phyloP scores from a whole-genome alignment of 345 rosid species.

The Camelina laxa region DNA sequence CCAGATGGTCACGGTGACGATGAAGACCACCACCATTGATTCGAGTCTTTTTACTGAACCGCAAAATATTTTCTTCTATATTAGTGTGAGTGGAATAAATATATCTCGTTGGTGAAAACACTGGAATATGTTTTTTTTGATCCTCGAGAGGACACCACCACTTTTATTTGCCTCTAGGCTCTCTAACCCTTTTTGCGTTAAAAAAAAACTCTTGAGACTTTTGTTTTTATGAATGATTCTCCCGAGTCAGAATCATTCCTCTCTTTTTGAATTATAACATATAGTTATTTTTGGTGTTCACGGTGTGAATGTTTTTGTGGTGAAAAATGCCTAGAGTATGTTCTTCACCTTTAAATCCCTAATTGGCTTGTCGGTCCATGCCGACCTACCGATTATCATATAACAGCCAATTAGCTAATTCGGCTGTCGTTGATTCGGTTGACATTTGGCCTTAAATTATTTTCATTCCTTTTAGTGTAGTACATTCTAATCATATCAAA shows the following conservation, averaged over 20 bases:
- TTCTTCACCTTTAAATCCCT: not conserved
- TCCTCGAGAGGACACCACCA: constrained; percentile 6
- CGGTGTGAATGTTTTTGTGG: not conserved
- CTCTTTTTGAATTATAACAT: constrained; percentile 4
- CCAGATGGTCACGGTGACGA: constrained; percentile 74
- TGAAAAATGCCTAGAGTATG: not conserved
- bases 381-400: not conserved
- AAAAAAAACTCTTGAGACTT: not conserved
- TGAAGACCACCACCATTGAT: constrained; percentile 33
- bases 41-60: not conserved
- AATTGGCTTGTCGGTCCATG: constrained; percentile 18
- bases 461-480: not conserved
- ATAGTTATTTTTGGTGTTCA: constrained; percentile 24
- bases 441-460: not conserved
- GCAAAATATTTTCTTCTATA: not conserved
- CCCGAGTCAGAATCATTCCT: constrained; percentile 6
- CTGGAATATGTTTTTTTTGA: constrained; percentile 8
- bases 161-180: constrained; percentile 13
- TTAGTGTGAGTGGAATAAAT: constrained; percentile 24
- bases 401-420: not conserved
- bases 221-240: constrained; percentile 17
- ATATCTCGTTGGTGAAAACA: constrained; percentile 20
- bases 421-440: not conserved
- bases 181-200: constrained; percentile 12
- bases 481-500: not conserved